Evolutionary conservation across 116 monocot genomes (phyloP).

Genomic region (Posidonia oceanica): DNA sequence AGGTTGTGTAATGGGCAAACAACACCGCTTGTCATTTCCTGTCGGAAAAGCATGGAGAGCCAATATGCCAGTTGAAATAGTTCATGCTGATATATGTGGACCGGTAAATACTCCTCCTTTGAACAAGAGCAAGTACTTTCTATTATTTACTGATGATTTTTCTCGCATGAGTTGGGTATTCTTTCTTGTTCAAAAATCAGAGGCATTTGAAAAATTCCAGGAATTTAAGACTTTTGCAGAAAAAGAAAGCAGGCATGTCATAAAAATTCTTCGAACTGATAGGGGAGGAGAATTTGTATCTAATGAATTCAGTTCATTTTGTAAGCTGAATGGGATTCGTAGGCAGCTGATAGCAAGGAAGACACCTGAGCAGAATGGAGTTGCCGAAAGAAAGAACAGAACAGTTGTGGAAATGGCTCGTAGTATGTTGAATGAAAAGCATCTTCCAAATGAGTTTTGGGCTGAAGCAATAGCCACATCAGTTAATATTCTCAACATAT

Average conservation of each 20-base stretch:
- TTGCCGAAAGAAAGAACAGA: conserved; percentile 4
- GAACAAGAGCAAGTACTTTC: conserved; percentile 13
- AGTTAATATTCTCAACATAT: conserved; percentile 10
- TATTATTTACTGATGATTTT: conserved; percentile 18
- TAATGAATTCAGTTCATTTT: conserved; percentile 9
- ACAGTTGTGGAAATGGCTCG: conserved; percentile 10
- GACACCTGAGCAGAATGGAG: conserved; percentile 7
- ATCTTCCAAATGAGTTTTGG: conserved; percentile 11
- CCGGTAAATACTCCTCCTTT: conserved; percentile 2
- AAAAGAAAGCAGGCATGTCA: background rate
- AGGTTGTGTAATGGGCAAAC: conserved; percentile 14
- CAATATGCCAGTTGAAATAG: conserved; percentile 6
- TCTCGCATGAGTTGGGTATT: too few species aligned
- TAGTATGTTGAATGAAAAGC: conserved; percentile 6
- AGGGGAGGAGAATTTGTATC: too few species aligned
- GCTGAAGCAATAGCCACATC: background rate
- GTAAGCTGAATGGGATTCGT: conserved; percentile 6
- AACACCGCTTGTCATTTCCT: conserved; percentile 10
- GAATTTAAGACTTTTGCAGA: conserved; percentile 15
- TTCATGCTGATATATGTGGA: conserved; percentile 16
- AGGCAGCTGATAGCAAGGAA: conserved; percentile 3
- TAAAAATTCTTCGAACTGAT: conserved; percentile 8
- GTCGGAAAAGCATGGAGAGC: conserved; percentile 8
- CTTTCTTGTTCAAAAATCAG: too few species aligned
- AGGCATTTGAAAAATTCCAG: conserved; percentile 15